Evolutionary conservation across 2,329 filamentous ascomycete genomes (phyloP).

Genomic region (Cordyceps javanica): DNA sequence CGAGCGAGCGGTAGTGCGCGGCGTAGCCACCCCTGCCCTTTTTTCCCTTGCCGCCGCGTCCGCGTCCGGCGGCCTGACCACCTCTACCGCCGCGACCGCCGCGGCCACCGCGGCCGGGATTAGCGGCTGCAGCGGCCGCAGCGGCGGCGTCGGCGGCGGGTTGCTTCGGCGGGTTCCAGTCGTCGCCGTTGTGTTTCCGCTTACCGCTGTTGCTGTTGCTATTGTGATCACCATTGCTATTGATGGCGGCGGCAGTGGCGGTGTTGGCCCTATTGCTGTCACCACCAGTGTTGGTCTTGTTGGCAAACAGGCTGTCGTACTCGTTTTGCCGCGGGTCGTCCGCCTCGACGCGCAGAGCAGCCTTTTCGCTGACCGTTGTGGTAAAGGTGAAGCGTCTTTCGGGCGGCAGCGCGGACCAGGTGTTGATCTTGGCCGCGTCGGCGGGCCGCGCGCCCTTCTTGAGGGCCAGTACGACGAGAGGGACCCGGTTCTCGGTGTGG

Average conservation of each 20-base stretch:
- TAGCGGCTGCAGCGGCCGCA: not conserved
- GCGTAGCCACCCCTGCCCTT: conserved; percentile 42
- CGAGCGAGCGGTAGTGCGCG: conserved; percentile 58
- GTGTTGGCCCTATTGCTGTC: conserved; percentile 41
- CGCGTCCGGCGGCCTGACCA: conserved; percentile 15
- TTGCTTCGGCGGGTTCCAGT: conserved; percentile 29
- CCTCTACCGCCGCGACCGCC: conserved; percentile 30
- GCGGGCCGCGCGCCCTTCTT: conserved; percentile 68
- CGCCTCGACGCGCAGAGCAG: conserved; percentile 72
- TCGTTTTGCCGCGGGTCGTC: conserved; percentile 58
- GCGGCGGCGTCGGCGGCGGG: not conserved
- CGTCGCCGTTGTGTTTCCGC: conserved; percentile 50
- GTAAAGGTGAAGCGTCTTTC: conserved; percentile 73
- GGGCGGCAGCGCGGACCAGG: conserved; percentile 71
- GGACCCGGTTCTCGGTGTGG: conserved; percentile 73
- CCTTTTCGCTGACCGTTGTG: conserved; percentile 79
- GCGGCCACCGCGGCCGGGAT: conserved; percentile 20
- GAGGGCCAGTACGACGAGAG: conserved; percentile 77
- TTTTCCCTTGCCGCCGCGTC: conserved; percentile 34
- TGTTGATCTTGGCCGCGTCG: conserved; percentile 74
- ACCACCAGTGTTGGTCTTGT: conserved; percentile 48
- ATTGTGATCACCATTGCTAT: conserved; percentile 54
- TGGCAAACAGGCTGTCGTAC: conserved; percentile 56
- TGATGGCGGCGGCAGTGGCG: conserved; percentile 52
- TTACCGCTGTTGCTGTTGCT: conserved; percentile 50